Base-by-base conservation (phyloP, 345 rosid species). In the Moricandia moricandioides region DNA sequence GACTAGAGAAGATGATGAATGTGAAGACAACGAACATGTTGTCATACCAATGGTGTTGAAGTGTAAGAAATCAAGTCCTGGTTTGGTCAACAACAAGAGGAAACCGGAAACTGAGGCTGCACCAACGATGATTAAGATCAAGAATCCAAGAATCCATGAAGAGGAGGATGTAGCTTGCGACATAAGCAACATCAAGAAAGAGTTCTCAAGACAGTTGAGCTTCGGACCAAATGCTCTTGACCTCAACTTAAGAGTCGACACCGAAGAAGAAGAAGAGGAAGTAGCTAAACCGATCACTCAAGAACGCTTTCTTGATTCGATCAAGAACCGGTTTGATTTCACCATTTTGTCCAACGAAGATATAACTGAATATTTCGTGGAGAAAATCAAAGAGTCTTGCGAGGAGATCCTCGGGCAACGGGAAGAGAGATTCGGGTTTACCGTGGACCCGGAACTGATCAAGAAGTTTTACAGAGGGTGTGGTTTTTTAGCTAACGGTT, bases 1-100 rank as follows among this genome's bases (percentile, higher is more conserved):
- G 76, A 85, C 92, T 1, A 84, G 58, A 74, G 86, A 81, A 30
- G 86, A 81, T 59, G 81, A 61, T 67, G 81, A 72, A 27, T 55
- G 43, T 40, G 69, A 24, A 52, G 65, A 72, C 73, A 60, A 77
- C 8, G 74, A 75, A 65, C 77, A 76, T 13, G 71, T 67, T 14
- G 87, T 88, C 4, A 79, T 92, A 71, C 79, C 81, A 69, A 88
- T 92, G 93, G 76, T 49, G 63, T 72, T 90, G 59, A 86, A 81
- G 75, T 84, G 87, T 58, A 73, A 59, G 0, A 84, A 74, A 82
- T 73, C 79, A 1, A 68, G 33, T 61, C 66, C 69, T 17, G 34
- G 66, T 73, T 65, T 54, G 54, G 74, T 65, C 1, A 78, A 78
- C 34, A 80, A 72, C 76, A 91, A 93, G 87, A 86, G 96, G 62